These are phyloP conservation scores for Aureococcus anophagefferens DNA, from an alignment of 108 stramenopile species.

Conservation along the genomic window DNA sequence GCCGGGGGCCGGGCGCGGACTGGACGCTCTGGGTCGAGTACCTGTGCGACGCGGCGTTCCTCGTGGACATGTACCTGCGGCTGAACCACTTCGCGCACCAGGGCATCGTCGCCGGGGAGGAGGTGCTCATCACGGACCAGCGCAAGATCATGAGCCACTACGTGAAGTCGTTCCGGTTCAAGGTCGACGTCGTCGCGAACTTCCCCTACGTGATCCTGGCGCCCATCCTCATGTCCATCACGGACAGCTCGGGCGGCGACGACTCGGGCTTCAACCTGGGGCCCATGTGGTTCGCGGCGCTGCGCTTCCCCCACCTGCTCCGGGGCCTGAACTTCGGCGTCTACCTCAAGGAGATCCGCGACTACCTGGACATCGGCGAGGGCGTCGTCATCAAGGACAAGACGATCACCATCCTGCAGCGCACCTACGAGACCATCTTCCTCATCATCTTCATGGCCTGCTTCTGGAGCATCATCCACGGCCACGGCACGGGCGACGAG, in stretches of 20 bases:
- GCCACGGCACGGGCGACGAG: background rate
- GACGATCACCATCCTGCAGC: background rate
- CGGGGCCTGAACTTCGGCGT: background rate
- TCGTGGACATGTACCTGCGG: background rate
- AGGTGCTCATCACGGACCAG: background rate
- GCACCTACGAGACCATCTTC: background rate
- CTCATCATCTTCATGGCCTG: background rate
- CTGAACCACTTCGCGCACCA: background rate
- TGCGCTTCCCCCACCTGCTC: background rate
- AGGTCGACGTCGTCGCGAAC: background rate
- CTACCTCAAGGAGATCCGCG: background rate
- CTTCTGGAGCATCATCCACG: background rate
- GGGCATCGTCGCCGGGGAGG: background rate
- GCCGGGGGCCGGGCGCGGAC: background rate
- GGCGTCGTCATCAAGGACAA: background rate
- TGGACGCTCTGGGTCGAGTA: background rate
- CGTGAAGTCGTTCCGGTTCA: background rate
- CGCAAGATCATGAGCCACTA: background rate
- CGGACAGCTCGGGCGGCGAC: no score
- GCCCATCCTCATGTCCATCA: background rate
- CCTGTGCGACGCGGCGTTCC: background rate
- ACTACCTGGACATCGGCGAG: background rate
- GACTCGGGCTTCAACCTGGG: background rate
- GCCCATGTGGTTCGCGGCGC: background rate
- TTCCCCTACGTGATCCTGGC: background rate